Base-by-base conservation (phyloP, 768 basidiomycete species). In the Termitomyces sp. region DNA sequence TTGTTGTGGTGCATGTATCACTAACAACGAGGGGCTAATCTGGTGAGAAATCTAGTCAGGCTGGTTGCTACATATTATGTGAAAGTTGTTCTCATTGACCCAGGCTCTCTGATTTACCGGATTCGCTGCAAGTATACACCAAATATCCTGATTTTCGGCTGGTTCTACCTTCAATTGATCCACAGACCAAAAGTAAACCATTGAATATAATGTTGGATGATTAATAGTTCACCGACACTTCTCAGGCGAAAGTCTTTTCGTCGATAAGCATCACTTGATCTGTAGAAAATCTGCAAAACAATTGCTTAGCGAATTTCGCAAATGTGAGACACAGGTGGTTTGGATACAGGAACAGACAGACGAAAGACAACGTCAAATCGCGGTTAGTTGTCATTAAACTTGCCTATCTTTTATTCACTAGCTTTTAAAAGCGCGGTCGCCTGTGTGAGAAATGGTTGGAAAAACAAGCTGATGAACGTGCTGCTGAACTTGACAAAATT, bases 1-100 rank as follows among this genome's bases (percentile, higher is more conserved):
- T 6, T 56, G 46, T 50, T 66, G 64, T 55, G 40, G 49, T n/a
- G 38, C 32, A 26, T 66, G 63, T 46, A 18, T 63, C 40, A 23
- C 35, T 8, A 5, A 18, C 3, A 18, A 18, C 5, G 18, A 6
- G 4, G 40, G 40, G 13, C 6, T 49, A 3, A 6, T 49, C 18
- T 3, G 3, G 56, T 57, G 50, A 51, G 41, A 4, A 7, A 13
- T 33, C 2, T 10, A 9, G 20, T 26, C 13, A 26, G 14, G 36
- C 13, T 26, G 13, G 20, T 53, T 14, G 13, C 8, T 12, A 13
- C 16, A 41, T 40, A 2, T 12, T 4, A 1, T n/a, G 30, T 28
- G 2, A 59, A 35, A n/a, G 8, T 33, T 12, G 16, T 40, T 18
- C 33, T 54, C n/a, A 6, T n/a, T 16, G 51, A 35, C 20, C 5